Conservation (phyloP, 2,329 filamentous ascomycete species). For the Xylaria sp. region DNA sequence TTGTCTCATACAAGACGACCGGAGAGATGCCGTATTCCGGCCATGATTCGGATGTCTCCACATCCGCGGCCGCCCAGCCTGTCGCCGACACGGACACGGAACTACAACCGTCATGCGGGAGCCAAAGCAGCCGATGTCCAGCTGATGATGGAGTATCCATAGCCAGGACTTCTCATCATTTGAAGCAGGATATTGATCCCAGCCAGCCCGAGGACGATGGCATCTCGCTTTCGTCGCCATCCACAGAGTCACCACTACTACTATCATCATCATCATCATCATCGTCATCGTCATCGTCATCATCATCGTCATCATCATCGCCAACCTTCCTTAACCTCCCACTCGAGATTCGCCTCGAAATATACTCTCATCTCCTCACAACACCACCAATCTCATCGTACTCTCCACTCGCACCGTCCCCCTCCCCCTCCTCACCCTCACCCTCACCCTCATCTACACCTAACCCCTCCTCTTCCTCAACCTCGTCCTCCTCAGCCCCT, state of each 20-base stretch:
- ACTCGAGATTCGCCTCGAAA: slow-evolving; percentile 59
- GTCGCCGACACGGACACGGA: background rate
- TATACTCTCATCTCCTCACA: slow-evolving; percentile 58
- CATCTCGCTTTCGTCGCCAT: background rate
- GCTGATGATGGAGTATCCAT: background rate
- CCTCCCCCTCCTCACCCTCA: slow-evolving; percentile 38
- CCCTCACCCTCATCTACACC: slow-evolving; percentile 9
- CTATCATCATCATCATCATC: background rate
- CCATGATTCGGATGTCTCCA: slow-evolving; percentile 18
- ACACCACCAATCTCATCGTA: slow-evolving; percentile 44
- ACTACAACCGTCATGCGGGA: background rate
- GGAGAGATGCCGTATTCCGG: slow-evolving; percentile 14
- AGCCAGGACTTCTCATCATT: background rate
- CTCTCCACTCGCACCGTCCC: slow-evolving; percentile 27
- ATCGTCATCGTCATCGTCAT: slow-evolving; percentile 7
- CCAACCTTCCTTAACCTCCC: slow-evolving; percentile 55
- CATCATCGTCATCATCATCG: background rate
- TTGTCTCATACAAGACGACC: too few relatives aligned
- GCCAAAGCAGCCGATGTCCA: background rate
- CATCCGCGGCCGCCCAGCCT: background rate
- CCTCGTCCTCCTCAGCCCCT: slow-evolving; percentile 30
- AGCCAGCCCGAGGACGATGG: background rate
- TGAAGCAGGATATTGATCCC: background rate
- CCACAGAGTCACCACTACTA: background rate
- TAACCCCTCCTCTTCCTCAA: slow-evolving; percentile 41